Conservation (phyloP, 495 filamentous ascomycete species). For the Hypoxylon cercidicola region DNA sequence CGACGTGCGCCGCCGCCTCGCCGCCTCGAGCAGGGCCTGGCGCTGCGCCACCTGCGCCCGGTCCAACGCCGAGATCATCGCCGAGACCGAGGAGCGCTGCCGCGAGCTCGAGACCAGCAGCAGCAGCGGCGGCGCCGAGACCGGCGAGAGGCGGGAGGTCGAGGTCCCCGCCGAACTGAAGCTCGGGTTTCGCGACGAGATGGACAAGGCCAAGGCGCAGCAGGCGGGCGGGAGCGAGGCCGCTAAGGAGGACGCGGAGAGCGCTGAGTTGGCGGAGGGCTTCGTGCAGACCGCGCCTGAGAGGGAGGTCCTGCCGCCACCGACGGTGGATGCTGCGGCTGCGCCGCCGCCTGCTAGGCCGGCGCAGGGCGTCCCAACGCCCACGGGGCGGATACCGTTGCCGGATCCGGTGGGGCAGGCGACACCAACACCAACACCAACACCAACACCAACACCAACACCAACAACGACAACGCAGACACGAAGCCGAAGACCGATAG, state of each 20-base stretch:
- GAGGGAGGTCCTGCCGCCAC: slow-evolving; percentile 14
- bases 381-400: slow-evolving; percentile 50
- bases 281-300: slow-evolving; percentile 58
- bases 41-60: slow-evolving; percentile 71
- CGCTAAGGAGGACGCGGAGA: slow-evolving; percentile 48
- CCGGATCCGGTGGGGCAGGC: slow-evolving; percentile 35
- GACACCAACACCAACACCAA: too few species aligned
- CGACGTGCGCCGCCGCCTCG: slow-evolving; percentile 70
- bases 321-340: slow-evolving; percentile 15
- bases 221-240: slow-evolving; percentile 2
- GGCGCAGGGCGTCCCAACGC: slow-evolving; percentile 46
- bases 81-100: slow-evolving; percentile 69
- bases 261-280: slow-evolving; percentile 57
- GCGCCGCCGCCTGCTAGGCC: slow-evolving; percentile 28
- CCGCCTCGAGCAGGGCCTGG: slow-evolving; percentile 69
- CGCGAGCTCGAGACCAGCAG: slow-evolving; percentile 62
- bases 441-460: neutral
- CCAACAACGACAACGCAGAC: neutral
- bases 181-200: slow-evolving; percentile 66
- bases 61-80: slow-evolving; percentile 77
- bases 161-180: slow-evolving; percentile 67
- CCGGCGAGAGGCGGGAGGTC: slow-evolving; percentile 54
- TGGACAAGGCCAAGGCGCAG: slow-evolving; percentile 45
- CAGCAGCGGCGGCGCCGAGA: slow-evolving; percentile 47
- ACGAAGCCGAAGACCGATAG: slow-evolving; percentile 18